Base-by-base conservation (phyloP, 768 basidiomycete species). In the Pleurotus sapidus region DNA sequence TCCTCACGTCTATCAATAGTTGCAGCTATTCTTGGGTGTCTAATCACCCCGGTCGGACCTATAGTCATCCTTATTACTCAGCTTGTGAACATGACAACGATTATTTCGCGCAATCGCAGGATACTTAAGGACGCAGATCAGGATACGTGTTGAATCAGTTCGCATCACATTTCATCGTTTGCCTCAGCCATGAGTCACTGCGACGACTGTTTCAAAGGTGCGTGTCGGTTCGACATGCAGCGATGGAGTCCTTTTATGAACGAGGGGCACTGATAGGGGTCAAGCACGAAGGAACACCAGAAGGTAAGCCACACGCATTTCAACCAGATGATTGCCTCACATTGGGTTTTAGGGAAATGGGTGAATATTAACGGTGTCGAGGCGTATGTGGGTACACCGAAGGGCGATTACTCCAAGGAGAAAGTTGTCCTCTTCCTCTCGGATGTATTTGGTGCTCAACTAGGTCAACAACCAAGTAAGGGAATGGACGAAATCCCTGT, bases 381-480 rank as follows among this genome's bases (percentile, higher is more conserved):
- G 6, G 72, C 69, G 59, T 87, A 88, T 59, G 73, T 85, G 51
- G 78, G 80, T 1, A 83, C 79, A 1, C 86, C 86, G 11, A 67
- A 72, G 0, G 61, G 63, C 3, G 77, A 79, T 39, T 84, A 82
- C 58, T 68, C 77, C 56, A 81, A 83, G 67, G 75, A 80, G 60
- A 86, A 84, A 66, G 82, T 77, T 20, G 54, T 87, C 50, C 74
- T 88, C 30, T 81, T 74, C 72, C 65, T 87, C 23, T 57, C 81
- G 3, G 86, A 84, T 60, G 69, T 77, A 42, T 84, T 81, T 57
- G 85, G 84, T 7, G 62, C 77, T 25, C 70, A 78, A 23, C 68
- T 84, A n/a, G 8, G 42, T 66, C 64, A 86, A 86, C 61, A 51
- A 67, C 34, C 66, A 73, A 67, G 83, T 81, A 42, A 4, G 74